Evolutionary conservation across 805 yeast genomes (phyloP).

Genomic region (Yamadazyma phyllophila): DNA sequence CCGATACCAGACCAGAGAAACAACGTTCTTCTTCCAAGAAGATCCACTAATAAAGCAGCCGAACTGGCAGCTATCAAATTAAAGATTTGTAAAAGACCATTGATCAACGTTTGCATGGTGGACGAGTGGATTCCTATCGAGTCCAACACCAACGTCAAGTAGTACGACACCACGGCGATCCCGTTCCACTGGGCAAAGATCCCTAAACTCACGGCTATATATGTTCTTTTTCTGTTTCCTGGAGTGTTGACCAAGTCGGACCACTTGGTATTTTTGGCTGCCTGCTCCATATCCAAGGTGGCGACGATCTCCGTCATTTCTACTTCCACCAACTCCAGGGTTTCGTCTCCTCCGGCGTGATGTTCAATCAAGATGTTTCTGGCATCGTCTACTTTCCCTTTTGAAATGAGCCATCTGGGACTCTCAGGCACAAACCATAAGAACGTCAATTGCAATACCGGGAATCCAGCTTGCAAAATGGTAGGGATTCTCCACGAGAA

Average conservation of each 20-base stretch:
- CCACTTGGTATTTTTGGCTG: constrained; percentile 32
- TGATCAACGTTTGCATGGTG: constrained; percentile 14
- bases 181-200: constrained; percentile 45
- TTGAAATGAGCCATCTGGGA: constrained; percentile 44
- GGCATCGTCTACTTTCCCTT: constrained; percentile 32
- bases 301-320: constrained; percentile 40
- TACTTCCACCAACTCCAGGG: constrained; percentile 19
- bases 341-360: constrained; percentile 31
- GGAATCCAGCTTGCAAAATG: constrained; percentile 49
- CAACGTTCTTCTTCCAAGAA: constrained; percentile 28
- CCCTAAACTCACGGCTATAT: constrained; percentile 22
- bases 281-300: constrained; percentile 40
- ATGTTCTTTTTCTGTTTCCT: constrained; percentile 43
- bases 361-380: constrained; percentile 9
- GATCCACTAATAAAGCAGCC: constrained; percentile 19
- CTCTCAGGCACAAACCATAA: constrained; percentile 46
- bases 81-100: constrained; percentile 15
- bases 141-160: constrained; percentile 15
- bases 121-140: constrained; percentile 17
- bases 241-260: constrained; percentile 36
- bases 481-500: constrained; percentile 50
- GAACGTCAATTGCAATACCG: constrained; percentile 38
- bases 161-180: constrained; percentile 42
- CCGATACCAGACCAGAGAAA: constrained; percentile 26
- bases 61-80: constrained; percentile 18